Evolutionary conservation across 768 basidiomycete genomes (phyloP), one percentile per base, ranked within the genome.

Genomic region (Strobilomyces dryophilus): DNA sequence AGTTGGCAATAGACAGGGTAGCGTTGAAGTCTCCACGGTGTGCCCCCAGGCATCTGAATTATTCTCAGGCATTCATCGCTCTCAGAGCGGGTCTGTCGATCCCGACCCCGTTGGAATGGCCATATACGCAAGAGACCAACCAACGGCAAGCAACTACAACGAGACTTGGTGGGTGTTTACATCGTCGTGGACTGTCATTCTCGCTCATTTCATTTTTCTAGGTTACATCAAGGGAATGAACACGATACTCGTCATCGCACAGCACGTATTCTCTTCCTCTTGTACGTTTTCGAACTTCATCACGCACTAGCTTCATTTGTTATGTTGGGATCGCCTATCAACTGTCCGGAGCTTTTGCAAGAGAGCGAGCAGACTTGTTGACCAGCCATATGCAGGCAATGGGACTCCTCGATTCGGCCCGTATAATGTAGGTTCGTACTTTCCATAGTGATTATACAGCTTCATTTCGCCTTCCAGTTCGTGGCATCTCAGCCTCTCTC

Each of bases 311-410:
- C 26, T 90, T 89, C 60, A 69, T 90, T 14, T 78, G 79, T 50
- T 91, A 80, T 66, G 70, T 88, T 32, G 88, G 88, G 21, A 84
- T 91, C 41, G 75, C 83, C 0, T 91, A 91, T 62, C 89, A 92
- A 57, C 77, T 89, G 2, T 85, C 89, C 12, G 89, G 88, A 3
- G 76, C 84, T 8, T 79, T 87, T 41, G 73, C 83, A 12, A 76
- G 75, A 6, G 89, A 92, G 65, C 76, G 87, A 39, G 83, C 88
- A 0, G 76, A 73, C 49, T 68, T 79, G 15, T 65, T 91, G 31
- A 89, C 89, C 0, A 71, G 79, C 8, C 87, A 91, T 62, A 80
- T 91, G 76, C 84, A 85, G 62, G 87, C 81, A 3, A 91, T 92
- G 89, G 89, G 89, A 8, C 74, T 90, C 14, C 67, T 79, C 8